Evolutionary conservation across 129 eudicot genomes (phyloP), one percentile per base, ranked within the genome.

Genomic region (Tagetes erecta): DNA sequence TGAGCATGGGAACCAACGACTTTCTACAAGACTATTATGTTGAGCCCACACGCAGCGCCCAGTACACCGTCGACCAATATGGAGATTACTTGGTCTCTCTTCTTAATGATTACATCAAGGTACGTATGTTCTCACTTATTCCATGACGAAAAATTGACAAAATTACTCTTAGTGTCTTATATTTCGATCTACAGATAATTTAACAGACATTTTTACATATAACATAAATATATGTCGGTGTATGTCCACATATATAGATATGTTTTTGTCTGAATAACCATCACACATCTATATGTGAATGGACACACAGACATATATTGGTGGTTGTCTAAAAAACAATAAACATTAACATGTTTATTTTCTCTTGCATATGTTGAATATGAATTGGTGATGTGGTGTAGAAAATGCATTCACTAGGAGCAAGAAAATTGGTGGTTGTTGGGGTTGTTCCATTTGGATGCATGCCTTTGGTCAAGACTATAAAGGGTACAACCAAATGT

Each of bases 371-470:
- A 8, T 68, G 44, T 72, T 59, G 35, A 30, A 60, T 70, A 49
- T 49, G 6, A 2, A 3, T 56, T 44, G 49, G 31, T 53, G 31
- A 11, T 9, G 14, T 55, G 71, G 31, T 68, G 58, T 80, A 87
- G 91, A 74, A 14, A 77, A 80, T 89, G 84, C 77, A 89, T 55
- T 31, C 68, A 13, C 40, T 84, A 20, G 96, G 96, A 67, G 96
- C 84, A 50, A 84, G 89, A 59, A 86, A 78, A 69, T 64, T 89
- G 59, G 87, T 74, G 58, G 83, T 89, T 20, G 91, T 86, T 41
- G 91, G 96, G 4, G 87, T 84, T 46, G 77, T 81, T 50, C 89
- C 96, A 8, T 75, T 89, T 36, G 96, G 96, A n/a, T 89, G 96
- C 74, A 67, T 84, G 74, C 96, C 96, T 52, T 58, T 89, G 27